Evolutionary conservation across 192 early-diverging fungal species (phyloP).

Genomic region (Thoreauomyces humboldtii): DNA sequence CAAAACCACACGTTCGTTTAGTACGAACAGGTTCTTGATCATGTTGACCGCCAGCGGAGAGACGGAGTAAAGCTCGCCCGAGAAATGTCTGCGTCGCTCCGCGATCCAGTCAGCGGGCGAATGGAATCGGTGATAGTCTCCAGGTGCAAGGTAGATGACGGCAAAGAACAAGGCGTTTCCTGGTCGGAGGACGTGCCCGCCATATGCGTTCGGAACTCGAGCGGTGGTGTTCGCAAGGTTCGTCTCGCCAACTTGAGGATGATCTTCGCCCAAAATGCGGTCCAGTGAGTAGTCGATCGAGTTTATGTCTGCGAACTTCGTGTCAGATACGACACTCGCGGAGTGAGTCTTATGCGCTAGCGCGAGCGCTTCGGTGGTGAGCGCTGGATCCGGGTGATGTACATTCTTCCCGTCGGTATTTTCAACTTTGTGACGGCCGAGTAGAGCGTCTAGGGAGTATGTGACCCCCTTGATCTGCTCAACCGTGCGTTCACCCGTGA

Average conservation of each 20-base stretch:
- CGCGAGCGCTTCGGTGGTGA: not conserved
- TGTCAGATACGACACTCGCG: constrained; percentile 67
- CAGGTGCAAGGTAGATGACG: constrained; percentile 95
- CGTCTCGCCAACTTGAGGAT: not conserved
- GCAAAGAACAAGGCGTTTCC: constrained; percentile 83
- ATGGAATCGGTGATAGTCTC: constrained; percentile 99
- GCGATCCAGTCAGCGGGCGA: constrained; percentile 95
- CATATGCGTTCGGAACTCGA: not conserved
- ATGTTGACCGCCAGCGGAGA: constrained; percentile 85
- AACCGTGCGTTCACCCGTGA: constrained; percentile 68
- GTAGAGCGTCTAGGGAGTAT: constrained; percentile 83
- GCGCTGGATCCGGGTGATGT: constrained; percentile 11
- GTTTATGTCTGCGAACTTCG: constrained; percentile 85
- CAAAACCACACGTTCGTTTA: constrained; percentile 95
- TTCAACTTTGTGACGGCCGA: constrained; percentile 54
- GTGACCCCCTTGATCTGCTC: constrained; percentile 95
- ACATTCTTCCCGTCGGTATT: constrained; percentile 3
- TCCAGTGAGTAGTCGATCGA: constrained; percentile 81
- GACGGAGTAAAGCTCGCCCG: constrained; percentile 92
- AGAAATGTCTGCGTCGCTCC: constrained; percentile 84
- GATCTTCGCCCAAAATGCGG: constrained; percentile 60
- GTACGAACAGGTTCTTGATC: constrained; percentile 86
- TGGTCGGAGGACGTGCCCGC: constrained; percentile 40
- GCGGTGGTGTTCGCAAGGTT: not conserved
- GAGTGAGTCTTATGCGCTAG: constrained; percentile 53